Conservation (phyloP, 2,329 filamentous ascomycete species). For the Ophiostoma tasmaniense region DNA sequence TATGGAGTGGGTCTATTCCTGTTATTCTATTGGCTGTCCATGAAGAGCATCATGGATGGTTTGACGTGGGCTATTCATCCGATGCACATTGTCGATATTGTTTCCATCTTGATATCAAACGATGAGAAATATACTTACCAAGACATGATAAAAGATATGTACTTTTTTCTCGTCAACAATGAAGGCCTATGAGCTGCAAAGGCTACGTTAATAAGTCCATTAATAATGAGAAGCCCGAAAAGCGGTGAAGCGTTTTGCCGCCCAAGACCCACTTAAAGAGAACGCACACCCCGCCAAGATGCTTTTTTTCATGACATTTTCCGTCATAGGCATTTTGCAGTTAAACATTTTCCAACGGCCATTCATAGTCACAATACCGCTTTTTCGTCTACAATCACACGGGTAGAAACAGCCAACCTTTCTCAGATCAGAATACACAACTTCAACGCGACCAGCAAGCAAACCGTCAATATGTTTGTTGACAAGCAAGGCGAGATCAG, state of each 20-base stretch:
- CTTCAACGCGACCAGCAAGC: not conserved
- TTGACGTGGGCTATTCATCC: too few species aligned
- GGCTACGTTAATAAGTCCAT: too few species aligned
- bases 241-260: not conserved
- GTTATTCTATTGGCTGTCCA: not conserved
- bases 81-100: too few species aligned
- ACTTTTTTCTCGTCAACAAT: too few species aligned
- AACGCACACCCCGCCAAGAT: not conserved
- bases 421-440: not conserved
- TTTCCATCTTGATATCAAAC: too few species aligned
- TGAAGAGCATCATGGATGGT: not conserved
- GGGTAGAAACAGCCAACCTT: not conserved
- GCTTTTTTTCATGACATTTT: not conserved
- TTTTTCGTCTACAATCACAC: not conserved
- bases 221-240: not conserved
- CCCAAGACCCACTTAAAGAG: not conserved
- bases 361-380: not conserved
- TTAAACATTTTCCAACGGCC: too few species aligned
- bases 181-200: too few species aligned
- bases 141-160: too few species aligned
- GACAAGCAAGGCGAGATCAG: not conserved
- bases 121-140: too few species aligned
- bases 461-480: not conserved
- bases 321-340: not conserved
- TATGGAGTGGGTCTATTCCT: not conserved